Evolutionary conservation across 192 early-diverging fungal genomes (phyloP).

Genomic region (Phycomyces nitens): DNA sequence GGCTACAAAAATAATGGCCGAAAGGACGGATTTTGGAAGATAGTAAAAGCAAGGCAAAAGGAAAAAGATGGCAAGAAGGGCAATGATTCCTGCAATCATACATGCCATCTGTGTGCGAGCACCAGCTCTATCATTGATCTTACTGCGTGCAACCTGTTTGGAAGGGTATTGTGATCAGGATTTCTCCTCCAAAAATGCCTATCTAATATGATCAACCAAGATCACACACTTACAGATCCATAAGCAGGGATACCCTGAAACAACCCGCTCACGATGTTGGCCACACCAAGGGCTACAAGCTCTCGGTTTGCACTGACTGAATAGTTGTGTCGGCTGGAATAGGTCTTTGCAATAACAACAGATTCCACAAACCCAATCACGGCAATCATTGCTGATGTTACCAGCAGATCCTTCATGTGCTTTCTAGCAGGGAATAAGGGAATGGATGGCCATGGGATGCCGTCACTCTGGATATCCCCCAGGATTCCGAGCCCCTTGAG

Average conservation of each 20-base stretch:
- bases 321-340: slow-evolving; percentile 89
- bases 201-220: no score
- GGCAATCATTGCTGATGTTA: slow-evolving; percentile 85
- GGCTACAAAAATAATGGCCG: slow-evolving; percentile 80
- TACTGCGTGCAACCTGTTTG: slow-evolving; percentile 80
- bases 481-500: slow-evolving; percentile 71
- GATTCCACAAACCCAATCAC: slow-evolving; percentile 98
- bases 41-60: slow-evolving; percentile 63
- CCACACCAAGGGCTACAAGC: slow-evolving; percentile 90
- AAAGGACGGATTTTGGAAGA: slow-evolving; percentile 39
- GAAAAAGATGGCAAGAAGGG: slow-evolving; percentile 76
- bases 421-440: slow-evolving; percentile 56
- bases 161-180: no score
- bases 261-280: slow-evolving; percentile 78
- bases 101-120: slow-evolving; percentile 87
- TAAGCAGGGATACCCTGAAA: slow-evolving; percentile 52
- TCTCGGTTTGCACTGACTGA: slow-evolving; percentile 93
- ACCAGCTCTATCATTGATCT: slow-evolving; percentile 91
- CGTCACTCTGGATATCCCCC: slow-evolving; percentile 65
- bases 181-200: no score
- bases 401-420: slow-evolving; percentile 65
- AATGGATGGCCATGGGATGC: slow-evolving; percentile 56
- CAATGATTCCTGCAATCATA: slow-evolving; percentile 72
- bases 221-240: slow-evolving; percentile 27
- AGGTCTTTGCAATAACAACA: slow-evolving; percentile 91